A percentile compares a stretch with the other conserved stretches of the same genome.
phyloP scores from a whole-genome alignment of 495 filamentous ascomycete species.

The Parathielavia appendiculata region DNA sequence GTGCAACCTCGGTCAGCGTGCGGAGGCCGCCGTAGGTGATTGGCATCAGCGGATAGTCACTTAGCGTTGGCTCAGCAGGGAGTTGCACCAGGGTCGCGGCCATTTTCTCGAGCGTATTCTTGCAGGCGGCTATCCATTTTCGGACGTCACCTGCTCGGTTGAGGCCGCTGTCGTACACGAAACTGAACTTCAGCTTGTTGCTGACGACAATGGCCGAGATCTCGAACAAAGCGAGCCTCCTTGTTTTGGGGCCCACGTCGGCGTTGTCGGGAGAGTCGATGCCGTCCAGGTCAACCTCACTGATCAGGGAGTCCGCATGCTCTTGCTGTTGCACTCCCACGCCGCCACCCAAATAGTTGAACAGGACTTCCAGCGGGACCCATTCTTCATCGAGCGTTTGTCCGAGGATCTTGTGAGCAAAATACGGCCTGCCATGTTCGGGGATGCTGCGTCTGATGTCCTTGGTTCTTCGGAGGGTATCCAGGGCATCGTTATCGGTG shows the following conservation, averaged over 20 bases:
- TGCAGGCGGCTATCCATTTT: conserved; percentile 19
- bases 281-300: conserved; percentile 17
- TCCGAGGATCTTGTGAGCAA: conserved; percentile 37
- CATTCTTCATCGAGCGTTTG: conserved; percentile 27
- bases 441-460: conserved; percentile 25
- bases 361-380: conserved; percentile 50
- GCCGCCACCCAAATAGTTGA: conserved; percentile 46
- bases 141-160: conserved; percentile 15
- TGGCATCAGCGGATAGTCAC: conserved; percentile 23
- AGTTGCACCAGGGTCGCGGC: conserved; percentile 3
- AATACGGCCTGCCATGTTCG: conserved; percentile 25
- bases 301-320: conserved; percentile 41
- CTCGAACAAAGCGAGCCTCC: conserved; percentile 54
- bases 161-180: conserved; percentile 36
- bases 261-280: conserved; percentile 32
- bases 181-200: conserved; percentile 29
- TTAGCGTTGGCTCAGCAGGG: conserved; percentile 19
- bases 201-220: conserved; percentile 29
- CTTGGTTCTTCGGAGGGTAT: conserved; percentile 22
- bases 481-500: conserved; percentile 15
- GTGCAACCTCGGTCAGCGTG: conserved; percentile 6
- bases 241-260: conserved; percentile 41
- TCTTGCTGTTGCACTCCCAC: conserved; percentile 52
- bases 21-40: conserved; percentile 19
- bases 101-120: conserved; percentile 16